A percentile compares a stretch with the other conserved stretches of the same genome.
Evolutionary conservation across 2,329 filamentous ascomycete genomes (phyloP).

Genomic region (Leptographium procerum): DNA sequence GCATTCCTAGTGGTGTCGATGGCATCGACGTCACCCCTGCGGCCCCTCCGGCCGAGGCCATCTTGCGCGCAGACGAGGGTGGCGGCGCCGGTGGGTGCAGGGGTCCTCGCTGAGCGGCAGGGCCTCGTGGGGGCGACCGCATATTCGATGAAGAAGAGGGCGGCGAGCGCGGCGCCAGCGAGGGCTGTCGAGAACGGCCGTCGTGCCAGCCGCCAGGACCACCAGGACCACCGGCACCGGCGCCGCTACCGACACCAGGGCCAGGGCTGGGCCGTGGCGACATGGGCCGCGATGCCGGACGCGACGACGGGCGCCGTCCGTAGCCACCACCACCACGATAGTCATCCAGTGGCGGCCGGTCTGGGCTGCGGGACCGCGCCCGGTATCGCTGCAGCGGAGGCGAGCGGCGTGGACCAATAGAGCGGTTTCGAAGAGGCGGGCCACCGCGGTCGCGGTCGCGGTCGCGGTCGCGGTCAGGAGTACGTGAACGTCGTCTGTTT

Average conservation of each 20-base stretch:
- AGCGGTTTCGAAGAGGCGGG: constrained; percentile 22
- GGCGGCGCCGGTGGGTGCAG: background rate
- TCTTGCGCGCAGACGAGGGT: background rate
- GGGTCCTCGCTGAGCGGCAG: background rate
- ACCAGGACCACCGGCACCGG: no score
- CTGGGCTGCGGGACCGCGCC: constrained; percentile 29
- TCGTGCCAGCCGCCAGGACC: constrained; percentile 17
- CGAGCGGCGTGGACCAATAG: constrained; percentile 24
- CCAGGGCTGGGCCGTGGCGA: constrained; percentile 38
- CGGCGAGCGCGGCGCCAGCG: constrained; percentile 29
- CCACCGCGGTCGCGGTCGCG: no score
- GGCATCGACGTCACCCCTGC: background rate
- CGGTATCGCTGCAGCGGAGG: constrained; percentile 31
- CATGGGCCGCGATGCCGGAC: constrained; percentile 34
- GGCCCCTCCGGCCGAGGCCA: background rate
- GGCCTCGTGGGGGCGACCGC: background rate
- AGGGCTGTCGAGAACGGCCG: constrained; percentile 35
- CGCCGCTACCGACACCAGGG: no score
- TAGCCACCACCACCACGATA: constrained; percentile 16
- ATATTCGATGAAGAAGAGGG: background rate
- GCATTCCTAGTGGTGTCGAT: background rate
- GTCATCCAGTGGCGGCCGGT: constrained; percentile 2
- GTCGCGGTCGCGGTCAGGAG: constrained; percentile 32
- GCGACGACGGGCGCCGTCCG: constrained; percentile 32
- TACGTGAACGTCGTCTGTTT: constrained; percentile 44